Evolutionary conservation across 805 yeast genomes (phyloP), one percentile per base, ranked within the genome.

Genomic region (Suhomyces pyralidae): DNA sequence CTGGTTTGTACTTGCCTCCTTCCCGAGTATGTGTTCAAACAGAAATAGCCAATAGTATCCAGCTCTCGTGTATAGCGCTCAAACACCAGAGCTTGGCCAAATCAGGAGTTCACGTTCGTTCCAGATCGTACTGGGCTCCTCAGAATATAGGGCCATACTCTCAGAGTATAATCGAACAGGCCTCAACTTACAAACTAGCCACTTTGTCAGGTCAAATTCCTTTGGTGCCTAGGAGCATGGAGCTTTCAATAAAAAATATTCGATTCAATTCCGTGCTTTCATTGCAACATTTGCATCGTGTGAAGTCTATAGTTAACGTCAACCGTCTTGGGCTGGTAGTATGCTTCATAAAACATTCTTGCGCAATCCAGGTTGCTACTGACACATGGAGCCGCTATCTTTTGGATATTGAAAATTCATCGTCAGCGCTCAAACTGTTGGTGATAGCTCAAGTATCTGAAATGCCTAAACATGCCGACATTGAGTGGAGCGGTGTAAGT

Each of bases 61-160:
- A 83, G 60, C 63, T 92, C 8, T 88, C 97, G 0, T 83, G 86
- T 14, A 72, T 80, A 12, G 79, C 80, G 0, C 61, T 83, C 15
- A 58, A 67, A 24, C 61, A 69, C 30, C 43, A 53, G 7, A 49
- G 46, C 2, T 3, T 26, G 15, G 10, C 34, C 15, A 86, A 86
- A 58, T 71, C 70, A 28, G 97, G 98, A 0, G 72, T 93, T 14
- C 98, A 94, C 63, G 90, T 94, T 7, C 93, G 94, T 61, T 91
- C 97, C 1, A 78, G 92, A 54, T 91, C 97, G 40, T 92, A 88
- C 66, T 94, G 99, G 99, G 98, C 97, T 0, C 99, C 99, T 0
- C 93, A 96, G 36, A 94, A 94, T 59, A 94, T 94, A 45, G 99
- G 99, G 0, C 99, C 99, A 0, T 94, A 94, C 65, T 93, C 99